Evolutionary conservation across 495 filamentous ascomycete genomes (phyloP), one percentile per base, ranked within the genome.

Genomic region (Corynascus novoguineensis): DNA sequence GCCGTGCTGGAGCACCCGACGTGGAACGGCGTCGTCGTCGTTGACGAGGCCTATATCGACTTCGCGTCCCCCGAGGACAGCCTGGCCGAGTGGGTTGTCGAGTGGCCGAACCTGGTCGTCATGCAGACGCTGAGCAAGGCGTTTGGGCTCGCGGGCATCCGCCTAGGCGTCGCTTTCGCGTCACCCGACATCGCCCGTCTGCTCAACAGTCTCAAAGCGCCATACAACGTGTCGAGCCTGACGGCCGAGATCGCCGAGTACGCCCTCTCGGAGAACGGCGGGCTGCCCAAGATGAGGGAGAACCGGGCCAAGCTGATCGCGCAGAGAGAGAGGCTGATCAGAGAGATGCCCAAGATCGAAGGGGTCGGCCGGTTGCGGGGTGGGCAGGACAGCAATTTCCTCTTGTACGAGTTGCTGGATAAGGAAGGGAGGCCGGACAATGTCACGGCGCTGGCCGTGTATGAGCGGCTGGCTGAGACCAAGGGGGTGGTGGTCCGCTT

Each of bases 91-190:
- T 95, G 88, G 89, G 92, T 93, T 9, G 78, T 76, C 15, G 90
- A 95, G 64, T 95, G 85, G 83, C 91, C 92, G n/a, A 98, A 97
- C 67, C 78, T 98, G 11, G 91, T 96, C 21, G 90, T 98, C 34
- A 93, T 97, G 91, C 93, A 98, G 75, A 97, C 93, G 1, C 75
- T 97, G 12, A 92, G 87, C 64, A 98, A 98, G 71, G 93, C 89
- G 0, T 98, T 98, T 64, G 93, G 93, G 2, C 79, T 98, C 55
- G 93, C 93, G 2, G 93, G 93, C 15, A 96, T 97, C 64, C 80
- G 93, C 4, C 71, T 90, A 1, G 87, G 87, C 19, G 83, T 75
- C 0, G 83, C 81, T 1, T 90, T 90, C 60, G 75, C 85, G 1
- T 66, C 73, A 4, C 68, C 76, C 0, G 72, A 73, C 2, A 81